These are phyloP conservation scores for Neurospora africana DNA, from an alignment of 495 filamentous ascomycete genomes.

Conservation along the genomic window DNA sequence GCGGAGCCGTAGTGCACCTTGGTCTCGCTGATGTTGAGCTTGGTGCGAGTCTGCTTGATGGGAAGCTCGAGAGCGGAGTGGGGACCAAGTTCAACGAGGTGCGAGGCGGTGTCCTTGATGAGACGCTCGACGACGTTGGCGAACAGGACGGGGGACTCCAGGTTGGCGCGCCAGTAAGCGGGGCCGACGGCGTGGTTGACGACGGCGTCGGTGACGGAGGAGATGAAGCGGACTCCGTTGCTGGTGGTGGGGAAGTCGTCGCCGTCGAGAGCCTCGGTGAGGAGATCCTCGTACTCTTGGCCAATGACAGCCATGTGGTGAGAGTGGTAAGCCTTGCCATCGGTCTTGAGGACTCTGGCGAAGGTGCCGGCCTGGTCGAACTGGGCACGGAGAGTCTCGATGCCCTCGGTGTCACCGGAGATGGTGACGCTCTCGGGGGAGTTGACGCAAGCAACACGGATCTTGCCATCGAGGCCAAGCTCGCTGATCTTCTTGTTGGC, in stretches of 20 bases:
- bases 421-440: conserved; percentile 36
- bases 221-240: conserved; percentile 23
- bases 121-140: conserved; percentile 23
- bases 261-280: conserved; percentile 7
- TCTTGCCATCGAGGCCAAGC: conserved; percentile 4
- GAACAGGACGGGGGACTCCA: conserved; percentile 37
- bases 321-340: conserved; percentile 34
- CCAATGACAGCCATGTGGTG: conserved; percentile 28
- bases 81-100: conserved; percentile 47
- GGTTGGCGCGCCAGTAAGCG: conserved; percentile 35
- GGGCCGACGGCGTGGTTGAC: conserved; percentile 9
- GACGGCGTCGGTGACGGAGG: conserved; percentile 20
- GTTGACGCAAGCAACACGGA: conserved; percentile 37
- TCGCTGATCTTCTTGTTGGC: conserved; percentile 15
- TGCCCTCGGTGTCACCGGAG: conserved; percentile 24
- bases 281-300: conserved; percentile 22
- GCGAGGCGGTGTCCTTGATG: conserved; percentile 2
- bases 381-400: conserved; percentile 23
- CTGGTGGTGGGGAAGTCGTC: conserved; percentile 26
- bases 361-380: conserved; percentile 31
- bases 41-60: conserved; percentile 33
- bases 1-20: conserved; percentile 16
- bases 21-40: conserved; percentile 3
- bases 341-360: conserved; percentile 29
- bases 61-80: conserved; percentile 45